Base-by-base conservation (phyloP, 768 basidiomycete genomes). In the Amanita inopinata region DNA sequence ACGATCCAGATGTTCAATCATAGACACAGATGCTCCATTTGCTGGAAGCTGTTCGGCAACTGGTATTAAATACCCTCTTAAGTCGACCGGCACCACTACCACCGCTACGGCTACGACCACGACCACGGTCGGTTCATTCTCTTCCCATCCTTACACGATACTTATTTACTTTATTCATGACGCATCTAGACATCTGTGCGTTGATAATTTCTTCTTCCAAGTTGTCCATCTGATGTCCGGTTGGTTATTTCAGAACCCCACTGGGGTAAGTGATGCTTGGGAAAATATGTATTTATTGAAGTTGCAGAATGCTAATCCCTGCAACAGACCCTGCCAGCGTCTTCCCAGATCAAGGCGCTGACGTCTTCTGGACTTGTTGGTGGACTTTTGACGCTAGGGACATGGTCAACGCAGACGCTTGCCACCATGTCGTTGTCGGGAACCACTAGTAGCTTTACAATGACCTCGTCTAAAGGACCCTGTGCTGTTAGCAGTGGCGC, bases 391-490 rank as follows among this genome's bases (percentile, higher is more conserved):
- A 66, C 72, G 1, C 53, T 51, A 5, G 78, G 75, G 14, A 78
- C 74, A 9, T 78, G 75, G 75, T 76, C 74, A 5, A 73, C 71
- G 7, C 77, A 79, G 55, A 78, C 76, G 5, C 61, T 70, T 24
- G 77, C 75, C 9, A 78, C 76, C 2, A 73, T 68, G 51, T 71
- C 70, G 1, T 46, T 74, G 20, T 64, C 69, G 5, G 73, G 75
- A 23, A 60, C 65, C 12, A 50, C 64, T 17, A 62, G 63, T 5
- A 67, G 70, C 50, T 78, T 79, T 60, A 78, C 74, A 7, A 63
- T 80, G 62, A 64, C 63, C 18, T 74, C 74, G 17, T 75, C 73
- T 8, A 79, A 78, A 56, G 78, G 78, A 10, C 61, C 55, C 39
- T 80, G 77, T 52, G 73, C 69, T 12, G 67, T 78, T 28, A 65